Percentiles rank a stretch among this genome's conserved stretches.
These are phyloP conservation scores for Parietaria judaica DNA, from an alignment of 306 rosid species.

Conservation along the genomic window DNA sequence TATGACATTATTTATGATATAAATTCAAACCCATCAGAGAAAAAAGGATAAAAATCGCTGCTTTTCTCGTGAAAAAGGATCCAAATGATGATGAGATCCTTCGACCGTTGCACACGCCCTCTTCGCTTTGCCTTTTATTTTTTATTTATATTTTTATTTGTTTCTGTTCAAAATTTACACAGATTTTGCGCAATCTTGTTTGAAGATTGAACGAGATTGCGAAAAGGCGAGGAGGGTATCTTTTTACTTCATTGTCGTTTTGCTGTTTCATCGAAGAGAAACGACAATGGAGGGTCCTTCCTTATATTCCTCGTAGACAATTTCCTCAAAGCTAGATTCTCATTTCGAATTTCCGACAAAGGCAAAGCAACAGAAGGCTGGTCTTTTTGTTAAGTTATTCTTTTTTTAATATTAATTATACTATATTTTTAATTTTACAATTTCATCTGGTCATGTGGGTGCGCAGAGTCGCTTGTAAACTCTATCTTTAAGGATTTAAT, in stretches of 20 bases:
- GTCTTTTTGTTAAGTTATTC: not conserved
- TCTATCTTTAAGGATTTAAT: too few relatives aligned
- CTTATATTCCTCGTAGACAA: conserved; percentile 1
- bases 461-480: too few relatives aligned
- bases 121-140: conserved; percentile 6
- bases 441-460: too few relatives aligned
- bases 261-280: not conserved
- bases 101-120: conserved; percentile 27
- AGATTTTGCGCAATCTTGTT: not conserved
- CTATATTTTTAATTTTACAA: too few relatives aligned
- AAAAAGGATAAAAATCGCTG: not conserved
- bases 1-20: not conserved
- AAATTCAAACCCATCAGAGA: not conserved
- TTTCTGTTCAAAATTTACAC: not conserved
- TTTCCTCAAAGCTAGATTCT: not conserved
- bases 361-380: not conserved
- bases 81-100: conserved; percentile 17
- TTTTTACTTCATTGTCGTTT: conserved; percentile 3
- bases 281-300: not conserved
- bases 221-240: not conserved
- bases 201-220: not conserved
- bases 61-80: conserved; percentile 17
- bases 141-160: not conserved
- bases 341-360: not conserved
- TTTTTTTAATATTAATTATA: too few relatives aligned